Conservation (phyloP, 2,329 filamentous ascomycete species). For the Colletotrichum truncatum region DNA sequence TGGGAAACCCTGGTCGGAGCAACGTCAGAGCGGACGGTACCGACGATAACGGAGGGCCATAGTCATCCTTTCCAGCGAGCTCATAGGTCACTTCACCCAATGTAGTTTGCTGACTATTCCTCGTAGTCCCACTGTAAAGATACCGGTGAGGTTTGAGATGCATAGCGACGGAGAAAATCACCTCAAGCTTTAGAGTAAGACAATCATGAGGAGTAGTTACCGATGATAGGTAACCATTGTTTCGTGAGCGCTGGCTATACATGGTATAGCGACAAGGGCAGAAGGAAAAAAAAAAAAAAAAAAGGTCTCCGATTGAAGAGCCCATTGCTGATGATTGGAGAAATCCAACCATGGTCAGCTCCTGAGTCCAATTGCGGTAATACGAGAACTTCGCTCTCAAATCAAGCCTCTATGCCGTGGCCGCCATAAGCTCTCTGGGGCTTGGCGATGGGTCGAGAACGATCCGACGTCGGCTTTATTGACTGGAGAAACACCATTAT, state of each 20-base stretch:
- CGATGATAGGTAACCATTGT: slow-evolving; percentile 21
- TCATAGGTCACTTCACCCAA: too few relatives aligned
- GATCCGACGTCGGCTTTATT: slow-evolving; percentile 18
- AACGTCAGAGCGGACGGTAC: slow-evolving; percentile 21
- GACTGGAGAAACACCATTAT: neutral
- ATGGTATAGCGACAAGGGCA: neutral
- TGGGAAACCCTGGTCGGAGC: slow-evolving; percentile 7
- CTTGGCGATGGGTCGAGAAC: slow-evolving; percentile 20
- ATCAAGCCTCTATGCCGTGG: slow-evolving; percentile 2
- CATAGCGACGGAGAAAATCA: neutral
- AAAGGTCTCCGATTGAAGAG: slow-evolving; percentile 8
- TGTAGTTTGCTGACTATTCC: too few relatives aligned
- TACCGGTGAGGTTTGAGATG: neutral
- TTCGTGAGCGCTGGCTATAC: neutral
- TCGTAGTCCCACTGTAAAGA: neutral
- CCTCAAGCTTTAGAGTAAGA: slow-evolving; percentile 29
- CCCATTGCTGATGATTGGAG: neutral
- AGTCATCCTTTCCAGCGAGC: too few relatives aligned
- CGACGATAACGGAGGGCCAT: slow-evolving; percentile 20
- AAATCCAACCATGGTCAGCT: neutral
- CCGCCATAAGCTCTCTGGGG: neutral
- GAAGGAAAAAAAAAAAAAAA: neutral
- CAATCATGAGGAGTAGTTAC: neutral
- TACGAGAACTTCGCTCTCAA: neutral
- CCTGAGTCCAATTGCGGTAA: neutral